Evolutionary conservation across 495 filamentous ascomycete genomes (phyloP).

Genomic region (Clohesyomyces aquaticus): DNA sequence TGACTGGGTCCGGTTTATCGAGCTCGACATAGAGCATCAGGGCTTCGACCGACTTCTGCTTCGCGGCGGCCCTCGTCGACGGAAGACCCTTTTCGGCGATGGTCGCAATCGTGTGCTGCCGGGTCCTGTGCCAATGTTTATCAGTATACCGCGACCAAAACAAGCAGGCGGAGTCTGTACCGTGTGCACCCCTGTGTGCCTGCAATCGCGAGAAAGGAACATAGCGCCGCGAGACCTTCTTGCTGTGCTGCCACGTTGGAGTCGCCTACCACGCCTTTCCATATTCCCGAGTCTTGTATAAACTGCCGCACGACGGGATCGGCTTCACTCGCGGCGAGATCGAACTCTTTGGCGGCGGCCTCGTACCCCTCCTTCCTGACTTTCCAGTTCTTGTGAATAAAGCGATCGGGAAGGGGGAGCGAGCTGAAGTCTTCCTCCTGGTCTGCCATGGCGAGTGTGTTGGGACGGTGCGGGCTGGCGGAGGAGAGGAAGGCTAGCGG

Average conservation of each 20-base stretch:
- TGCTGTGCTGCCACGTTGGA: constrained; percentile 98
- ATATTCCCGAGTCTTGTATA: constrained; percentile 78
- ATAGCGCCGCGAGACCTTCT: constrained; percentile 84
- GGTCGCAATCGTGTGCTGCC: constrained; percentile 69
- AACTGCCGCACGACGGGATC: constrained; percentile 86
- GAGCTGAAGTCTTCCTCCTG: constrained; percentile 81
- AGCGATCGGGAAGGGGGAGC: constrained; percentile 79
- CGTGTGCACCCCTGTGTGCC: constrained; percentile 77
- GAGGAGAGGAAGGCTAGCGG: constrained; percentile 23
- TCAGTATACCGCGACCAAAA: constrained; percentile 11
- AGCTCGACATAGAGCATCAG: constrained; percentile 87
- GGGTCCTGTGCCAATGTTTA: constrained; percentile 59
- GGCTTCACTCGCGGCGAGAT: constrained; percentile 81
- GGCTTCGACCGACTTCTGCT: constrained; percentile 83
- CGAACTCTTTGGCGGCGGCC: constrained; percentile 84
- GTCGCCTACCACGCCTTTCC: constrained; percentile 91
- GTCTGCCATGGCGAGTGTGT: constrained; percentile 60
- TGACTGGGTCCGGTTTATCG: constrained; percentile 80
- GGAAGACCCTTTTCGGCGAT: constrained; percentile 92
- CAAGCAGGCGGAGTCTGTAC: constrained; percentile 45
- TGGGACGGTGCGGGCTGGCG: constrained; percentile 5
- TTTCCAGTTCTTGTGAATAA: constrained; percentile 97
- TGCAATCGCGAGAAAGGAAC: constrained; percentile 86
- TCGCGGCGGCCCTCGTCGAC: constrained; percentile 83
- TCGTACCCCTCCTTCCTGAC: constrained; percentile 95